Percentiles rank a stretch among this genome's conserved stretches.
phyloP scores from a whole-genome alignment of 768 basidiomycete genomes.

The Macrolepiota fuliginosa region DNA sequence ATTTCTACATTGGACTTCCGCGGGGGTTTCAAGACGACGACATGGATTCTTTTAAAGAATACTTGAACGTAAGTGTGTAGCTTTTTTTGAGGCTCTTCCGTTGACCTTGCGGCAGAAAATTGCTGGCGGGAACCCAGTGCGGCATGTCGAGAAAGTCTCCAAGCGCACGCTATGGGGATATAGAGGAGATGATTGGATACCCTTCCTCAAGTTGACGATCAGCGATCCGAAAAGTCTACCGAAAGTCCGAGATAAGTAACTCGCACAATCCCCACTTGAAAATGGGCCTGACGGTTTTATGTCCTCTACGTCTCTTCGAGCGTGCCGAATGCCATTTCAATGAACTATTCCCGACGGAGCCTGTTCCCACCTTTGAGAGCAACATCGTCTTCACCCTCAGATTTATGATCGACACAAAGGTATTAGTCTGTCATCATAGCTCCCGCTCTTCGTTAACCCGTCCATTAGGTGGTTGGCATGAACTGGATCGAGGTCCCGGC shows the following conservation, averaged over 20 bases:
- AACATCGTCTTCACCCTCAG: slow-evolving; percentile 89
- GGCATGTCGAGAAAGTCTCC: slow-evolving; percentile 55
- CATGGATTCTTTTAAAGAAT: slow-evolving; percentile 55
- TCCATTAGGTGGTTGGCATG: slow-evolving; percentile 89
- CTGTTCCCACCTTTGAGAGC: slow-evolving; percentile 82
- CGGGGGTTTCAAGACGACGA: slow-evolving; percentile 77
- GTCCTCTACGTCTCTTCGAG: slow-evolving; percentile 62
- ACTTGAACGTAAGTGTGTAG: slow-evolving; percentile 66
- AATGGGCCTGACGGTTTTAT: slow-evolving; percentile 16
- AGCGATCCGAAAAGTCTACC: slow-evolving; percentile 74
- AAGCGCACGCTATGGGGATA: slow-evolving; percentile 88
- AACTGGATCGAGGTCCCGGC: slow-evolving; percentile 96
- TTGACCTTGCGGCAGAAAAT: slow-evolving; percentile 5
- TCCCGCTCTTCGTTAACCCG: not conserved
- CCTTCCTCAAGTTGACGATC: slow-evolving; percentile 85
- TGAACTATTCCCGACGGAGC: slow-evolving; percentile 46
- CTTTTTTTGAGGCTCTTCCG: not conserved
- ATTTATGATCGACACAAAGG: slow-evolving; percentile 98
- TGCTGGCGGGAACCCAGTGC: slow-evolving; percentile 18
- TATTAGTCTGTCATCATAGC: slow-evolving; percentile 22
- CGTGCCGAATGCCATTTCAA: slow-evolving; percentile 68
- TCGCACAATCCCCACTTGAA: not conserved
- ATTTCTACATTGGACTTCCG: slow-evolving; percentile 90
- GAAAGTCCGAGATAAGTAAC: slow-evolving; percentile 86
- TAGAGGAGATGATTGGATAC: slow-evolving; percentile 69